phyloP scores from a whole-genome alignment of 495 filamentous ascomycete species.

The Terfezia boudieri region DNA sequence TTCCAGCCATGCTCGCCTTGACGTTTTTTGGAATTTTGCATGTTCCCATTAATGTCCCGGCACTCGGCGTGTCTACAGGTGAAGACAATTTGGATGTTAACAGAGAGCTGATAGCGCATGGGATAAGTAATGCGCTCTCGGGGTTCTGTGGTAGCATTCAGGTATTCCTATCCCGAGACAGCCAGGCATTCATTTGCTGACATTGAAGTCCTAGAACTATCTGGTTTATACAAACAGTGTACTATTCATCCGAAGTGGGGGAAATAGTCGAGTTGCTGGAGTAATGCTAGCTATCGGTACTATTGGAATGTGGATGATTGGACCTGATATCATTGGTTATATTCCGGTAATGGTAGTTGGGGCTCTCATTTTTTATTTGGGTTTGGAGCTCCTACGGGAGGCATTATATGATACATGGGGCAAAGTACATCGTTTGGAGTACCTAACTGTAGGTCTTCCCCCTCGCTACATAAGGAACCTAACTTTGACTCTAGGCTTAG shows the following conservation, averaged over 20 bases:
- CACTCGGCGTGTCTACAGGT: constrained; percentile 64
- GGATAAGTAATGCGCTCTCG: constrained; percentile 76
- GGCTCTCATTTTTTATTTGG: constrained; percentile 76
- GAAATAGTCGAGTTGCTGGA: constrained; percentile 64
- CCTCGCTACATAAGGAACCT: background rate
- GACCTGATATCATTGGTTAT: constrained; percentile 69
- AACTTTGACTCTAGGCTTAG: constrained; percentile 18
- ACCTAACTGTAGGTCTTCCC: constrained; percentile 42
- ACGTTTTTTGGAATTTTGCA: constrained; percentile 96
- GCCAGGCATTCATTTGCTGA: constrained; percentile 12
- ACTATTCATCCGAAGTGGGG: constrained; percentile 83
- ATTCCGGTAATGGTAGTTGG: constrained; percentile 96
- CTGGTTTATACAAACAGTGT: constrained; percentile 90
- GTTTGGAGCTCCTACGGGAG: constrained; percentile 72
- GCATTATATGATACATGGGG: constrained; percentile 73
- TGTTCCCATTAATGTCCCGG: constrained; percentile 93
- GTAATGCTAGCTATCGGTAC: constrained; percentile 67
- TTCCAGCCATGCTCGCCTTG: constrained; percentile 89
- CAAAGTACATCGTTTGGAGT: constrained; percentile 65
- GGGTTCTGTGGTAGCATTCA: constrained; percentile 76
- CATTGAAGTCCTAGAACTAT: constrained; percentile 36
- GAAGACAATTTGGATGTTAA: constrained; percentile 83
- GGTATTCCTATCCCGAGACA: constrained; percentile 18
- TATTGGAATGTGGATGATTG: constrained; percentile 55
- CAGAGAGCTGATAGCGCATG: constrained; percentile 78